Evolutionary conservation across 768 basidiomycete genomes (phyloP).

Genomic region (Leccinum variicolor): DNA sequence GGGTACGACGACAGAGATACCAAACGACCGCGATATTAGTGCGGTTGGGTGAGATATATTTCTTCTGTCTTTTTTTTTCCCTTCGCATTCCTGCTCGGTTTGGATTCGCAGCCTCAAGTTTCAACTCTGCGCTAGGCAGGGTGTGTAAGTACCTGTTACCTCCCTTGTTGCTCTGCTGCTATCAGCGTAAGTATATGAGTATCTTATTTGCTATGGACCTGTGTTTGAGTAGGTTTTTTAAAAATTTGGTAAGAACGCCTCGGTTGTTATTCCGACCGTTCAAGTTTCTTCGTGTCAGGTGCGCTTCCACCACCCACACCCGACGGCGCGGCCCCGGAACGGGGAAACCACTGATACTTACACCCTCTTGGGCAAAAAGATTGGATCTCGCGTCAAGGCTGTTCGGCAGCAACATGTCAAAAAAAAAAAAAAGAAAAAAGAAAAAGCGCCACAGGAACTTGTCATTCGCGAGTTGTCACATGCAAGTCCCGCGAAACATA

Average conservation of each 20-base stretch:
- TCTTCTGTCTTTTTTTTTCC: conserved; percentile 20
- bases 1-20: conserved; percentile 79
- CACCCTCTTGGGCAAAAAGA: background rate
- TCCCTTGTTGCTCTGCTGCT: conserved; percentile 26
- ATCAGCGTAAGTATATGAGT: conserved; percentile 36
- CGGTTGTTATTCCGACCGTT: background rate
- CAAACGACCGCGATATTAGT: conserved; percentile 80
- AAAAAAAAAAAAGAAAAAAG: conserved; percentile 4
- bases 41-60: conserved; percentile 35
- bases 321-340: background rate
- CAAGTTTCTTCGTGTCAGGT: background rate
- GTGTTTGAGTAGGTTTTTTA: conserved; percentile 4
- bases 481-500: background rate
- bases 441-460: conserved; percentile 24
- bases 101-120: conserved; percentile 24
- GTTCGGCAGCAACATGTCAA: conserved; percentile 13
- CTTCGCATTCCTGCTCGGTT: conserved; percentile 20
- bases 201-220: conserved; percentile 23
- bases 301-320: background rate
- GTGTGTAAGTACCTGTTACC: conserved; percentile 33
- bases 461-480: background rate
- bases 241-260: conserved; percentile 2
- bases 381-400: conserved; percentile 15
- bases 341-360: background rate
- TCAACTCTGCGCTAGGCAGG: conserved; percentile 28